Percentiles rank a stretch among this genome's conserved stretches.
phyloP scores from a whole-genome alignment of 148 eudicot species.

The Fallopia convolvulus region DNA sequence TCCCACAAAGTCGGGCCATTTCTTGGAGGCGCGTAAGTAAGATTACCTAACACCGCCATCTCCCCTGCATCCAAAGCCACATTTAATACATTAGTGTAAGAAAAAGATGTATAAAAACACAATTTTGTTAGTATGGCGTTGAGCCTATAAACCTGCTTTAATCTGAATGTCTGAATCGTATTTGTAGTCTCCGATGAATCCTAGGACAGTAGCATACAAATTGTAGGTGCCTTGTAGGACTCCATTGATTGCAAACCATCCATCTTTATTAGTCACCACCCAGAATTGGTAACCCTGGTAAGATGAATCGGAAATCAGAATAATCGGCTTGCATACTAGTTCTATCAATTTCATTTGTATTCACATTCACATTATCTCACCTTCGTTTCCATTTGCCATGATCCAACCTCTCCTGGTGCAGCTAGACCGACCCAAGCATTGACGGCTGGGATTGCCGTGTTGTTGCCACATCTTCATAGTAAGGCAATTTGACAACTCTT shows the following conservation, averaged over 20 bases:
- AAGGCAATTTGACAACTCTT: neutral
- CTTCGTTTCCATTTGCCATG: conserved; percentile 51
- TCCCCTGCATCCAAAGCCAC: conserved; percentile 7
- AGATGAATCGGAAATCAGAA: neutral
- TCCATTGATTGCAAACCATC: conserved; percentile 34
- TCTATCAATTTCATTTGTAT: neutral
- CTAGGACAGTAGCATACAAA: conserved; percentile 45
- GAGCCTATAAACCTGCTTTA: conserved; percentile 24
- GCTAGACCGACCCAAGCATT: conserved; percentile 46
- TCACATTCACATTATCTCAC: conserved; percentile 9
- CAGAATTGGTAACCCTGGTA: conserved; percentile 61
- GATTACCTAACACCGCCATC: neutral
- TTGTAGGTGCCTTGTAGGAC: conserved; percentile 34
- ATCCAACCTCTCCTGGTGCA: conserved; percentile 40
- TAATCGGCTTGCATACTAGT: neutral
- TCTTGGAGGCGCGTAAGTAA: conserved; percentile 17
- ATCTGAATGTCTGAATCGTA: conserved; percentile 19
- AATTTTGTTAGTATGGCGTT: too few species aligned
- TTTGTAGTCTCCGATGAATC: conserved; percentile 46
- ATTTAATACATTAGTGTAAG: neutral
- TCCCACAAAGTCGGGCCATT: conserved; percentile 26
- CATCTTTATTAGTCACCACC: conserved; percentile 33
- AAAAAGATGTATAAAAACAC: neutral
- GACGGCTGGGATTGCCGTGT: conserved; percentile 11
- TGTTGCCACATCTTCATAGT: conserved; percentile 13